Base-by-base conservation (phyloP, 169 alveolate genomes). In the Plasmodium inui region DNA sequence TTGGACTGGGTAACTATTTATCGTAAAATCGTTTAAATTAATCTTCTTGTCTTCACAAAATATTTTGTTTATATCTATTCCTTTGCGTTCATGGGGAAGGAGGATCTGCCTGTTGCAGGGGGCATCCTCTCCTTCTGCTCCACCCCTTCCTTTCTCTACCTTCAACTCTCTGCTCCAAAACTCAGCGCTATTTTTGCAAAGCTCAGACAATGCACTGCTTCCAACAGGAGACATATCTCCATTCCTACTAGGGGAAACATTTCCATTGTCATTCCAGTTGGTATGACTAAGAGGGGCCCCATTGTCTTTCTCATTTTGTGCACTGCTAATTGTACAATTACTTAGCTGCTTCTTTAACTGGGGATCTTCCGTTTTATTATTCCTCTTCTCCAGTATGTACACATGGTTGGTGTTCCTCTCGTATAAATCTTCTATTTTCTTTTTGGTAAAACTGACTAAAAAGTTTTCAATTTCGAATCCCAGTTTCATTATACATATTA, bases 351-450 rank as follows among this genome's bases (percentile, higher is more conserved):
- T 44, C 28, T 30, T 82, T 14, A 28, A 14, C 61, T 30, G 34
- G n/a, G 61, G 3, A 46, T 82, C 80, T 14, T 82, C 55, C 41
- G 74, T 50, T 3, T 10, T 28, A 4, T 55, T 55, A 82, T 46
- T 55, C 61, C 70, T 85, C 30, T 88, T 55, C 46, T 88, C 94
- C 34, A 88, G 50, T 12, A 88, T 78, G 32, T 88, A 78, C 14
- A 88, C 94, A 76, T 88, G 86, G n/a, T 88, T 88, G 80, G 94
- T 80, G 34, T 34, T 88, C 5, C 44, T 88, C 67, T 88, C 94
- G 44, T 88, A 88, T 26, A 88, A 57, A 76, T 79, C 88, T 44
- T 88, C 94, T 34, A 88, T 79, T 61, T 88, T 88, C 71, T 88
- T 88, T 32, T 88, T 88, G 14, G 94, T 55, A 88, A 88, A 88